Percentiles rank a stretch among this genome's conserved stretches.
These are phyloP conservation scores for Tetracentron sinense DNA, from an alignment of 164 flowering plant species.

Conservation along the genomic window DNA sequence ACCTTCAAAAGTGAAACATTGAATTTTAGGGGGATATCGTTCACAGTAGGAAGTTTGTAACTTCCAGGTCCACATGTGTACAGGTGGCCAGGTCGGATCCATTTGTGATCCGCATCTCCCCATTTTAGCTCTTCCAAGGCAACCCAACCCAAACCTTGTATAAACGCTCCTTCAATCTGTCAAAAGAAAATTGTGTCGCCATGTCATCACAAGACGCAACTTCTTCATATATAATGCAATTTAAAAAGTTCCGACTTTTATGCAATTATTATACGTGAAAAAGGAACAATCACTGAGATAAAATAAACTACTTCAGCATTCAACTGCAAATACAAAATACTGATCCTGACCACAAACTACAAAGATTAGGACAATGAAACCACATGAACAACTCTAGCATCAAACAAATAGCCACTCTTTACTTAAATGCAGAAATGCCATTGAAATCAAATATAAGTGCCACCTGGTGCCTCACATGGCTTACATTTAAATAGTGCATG, in stretches of 20 bases:
- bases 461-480: background rate
- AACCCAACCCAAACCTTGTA: constrained; percentile 96
- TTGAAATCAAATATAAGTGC: constrained; percentile 5
- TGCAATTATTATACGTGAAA: background rate
- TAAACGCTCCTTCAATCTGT: constrained; percentile 96
- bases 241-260: too few relatives aligned
- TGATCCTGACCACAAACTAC: too few relatives aligned
- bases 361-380: too few relatives aligned
- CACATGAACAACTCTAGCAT: too few relatives aligned
- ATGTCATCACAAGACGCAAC: background rate
- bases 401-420: too few relatives aligned
- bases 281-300: background rate
- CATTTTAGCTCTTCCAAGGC: constrained; percentile 95
- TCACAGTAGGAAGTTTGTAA: constrained; percentile 87
- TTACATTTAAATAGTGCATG: background rate
- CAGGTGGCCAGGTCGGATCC: constrained; percentile 75
- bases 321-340: too few relatives aligned
- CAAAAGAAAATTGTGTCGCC: background rate
- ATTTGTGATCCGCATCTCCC: constrained; percentile 93
- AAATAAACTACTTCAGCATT: too few relatives aligned
- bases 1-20: constrained; percentile 90
- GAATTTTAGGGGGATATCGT: constrained; percentile 79
- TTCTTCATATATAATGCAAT: background rate
- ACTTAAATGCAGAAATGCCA: background rate
- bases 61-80: constrained; percentile 91